Base-by-base conservation (phyloP, 2,329 filamentous ascomycete species). In the Emmonsiellopsis sp. region DNA sequence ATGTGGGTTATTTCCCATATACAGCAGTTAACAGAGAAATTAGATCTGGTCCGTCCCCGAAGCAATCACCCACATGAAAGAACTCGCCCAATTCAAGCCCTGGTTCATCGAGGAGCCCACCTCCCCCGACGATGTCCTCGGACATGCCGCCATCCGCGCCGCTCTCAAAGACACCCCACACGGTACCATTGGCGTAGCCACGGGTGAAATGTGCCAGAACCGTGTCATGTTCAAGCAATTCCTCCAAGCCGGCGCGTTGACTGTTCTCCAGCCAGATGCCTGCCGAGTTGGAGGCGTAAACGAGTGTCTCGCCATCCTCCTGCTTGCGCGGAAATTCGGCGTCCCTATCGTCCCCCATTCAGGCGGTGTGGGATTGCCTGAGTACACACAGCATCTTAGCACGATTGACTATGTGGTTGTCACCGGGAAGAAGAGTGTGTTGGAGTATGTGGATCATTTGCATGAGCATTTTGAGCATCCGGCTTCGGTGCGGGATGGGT, bases 81-180 rank as follows among this genome's bases (percentile, higher is more conserved):
- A 89, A 65, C 82, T 95, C 46, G 81, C 81, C 54, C 84, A 90
- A 62, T 95, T 90, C 76, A 86, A 87, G 58, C 68, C 68, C 31
- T 93, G 89, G 87, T 95, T 95, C 74, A 95, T 95, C 66, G 90
- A 95, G 74, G 90, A 95, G 78, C 90, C 90, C 2, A 95, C 90
- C 11, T 89, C 84, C 20, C 90, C 90, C 10, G 90, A 95, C 65
- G 90, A 95, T 68, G 84, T 95, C 55, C 83, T 93, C 53, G 90
- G 90, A 55, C 90, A 95, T 79, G 88, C 87, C 66, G 85, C 87
- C 3, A 84, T 95, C 63, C 83, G 87, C 50, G 85, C 92, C 57
- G 89, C 89, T 3, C 82, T 95, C 9, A 79, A 80, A 37, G 63
- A 70, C 55, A 73, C 68, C 8, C 68, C 70, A 6, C 57, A 72